Base-by-base conservation (phyloP, 495 filamentous ascomycete species). In the Daldinia decipiens region DNA sequence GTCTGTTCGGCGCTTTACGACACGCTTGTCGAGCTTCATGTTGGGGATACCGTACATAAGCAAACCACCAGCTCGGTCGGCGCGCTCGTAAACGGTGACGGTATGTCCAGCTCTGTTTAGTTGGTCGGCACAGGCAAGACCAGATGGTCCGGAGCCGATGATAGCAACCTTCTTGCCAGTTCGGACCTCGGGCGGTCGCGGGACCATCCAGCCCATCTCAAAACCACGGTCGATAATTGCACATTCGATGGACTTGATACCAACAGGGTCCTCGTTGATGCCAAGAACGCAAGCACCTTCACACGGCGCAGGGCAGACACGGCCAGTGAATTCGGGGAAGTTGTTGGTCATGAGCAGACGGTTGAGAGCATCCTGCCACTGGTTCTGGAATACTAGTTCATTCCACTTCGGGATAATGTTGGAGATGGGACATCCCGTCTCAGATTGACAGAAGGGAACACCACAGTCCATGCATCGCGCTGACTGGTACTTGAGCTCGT, bases 341-440 rank as follows among this genome's bases (percentile, higher is more conserved):
- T 98, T 98, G 85, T 99, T 99, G 62, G 95, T 99, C 93, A 97
- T 97, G 62, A 98, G 86, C 34, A 99, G 84, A 54, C 94, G 91
- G 82, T 97, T 96, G 17, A 98, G 89, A 19, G 95, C 95, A 81
- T 98, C 95, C 73, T 89, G 89, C 95, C 95, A 99, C 74, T 97
- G 92, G 75, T 92, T 92, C 76, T 91, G 71, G 83, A 98, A 98
- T 0, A 98, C 90, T 17, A 98, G 76, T 62, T 98, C 96, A 63
- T 98, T 98, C 94, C 94, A 99, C 77, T 99, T 99, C 50, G 95
- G 95, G 77, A 99, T 99, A 80, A 99, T 98, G 83, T 99, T 99
- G 74, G 93, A 96, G 81, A 99, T 98, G 0, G 95, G 95, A 79
- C 95, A 99, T 56, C 95, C 95, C 66, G 92, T 93, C 71, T 99